Percentiles rank a stretch among this genome's conserved stretches.
Evolutionary conservation across 805 yeast species (phyloP).

Genomic region (Vanderwaltozyma tropicalis): DNA sequence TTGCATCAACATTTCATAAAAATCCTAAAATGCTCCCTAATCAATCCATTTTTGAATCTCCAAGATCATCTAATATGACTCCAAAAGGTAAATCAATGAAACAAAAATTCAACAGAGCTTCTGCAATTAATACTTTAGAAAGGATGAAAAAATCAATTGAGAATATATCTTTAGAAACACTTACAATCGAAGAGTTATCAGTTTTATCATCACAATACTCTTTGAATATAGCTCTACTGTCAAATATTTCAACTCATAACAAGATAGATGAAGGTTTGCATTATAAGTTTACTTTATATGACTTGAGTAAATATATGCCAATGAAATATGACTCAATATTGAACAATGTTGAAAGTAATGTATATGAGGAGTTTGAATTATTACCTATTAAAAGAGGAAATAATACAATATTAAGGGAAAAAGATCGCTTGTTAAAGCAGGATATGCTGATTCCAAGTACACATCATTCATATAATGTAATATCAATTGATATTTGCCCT

Average conservation of each 20-base stretch:
- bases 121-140: slow-evolving; percentile 14
- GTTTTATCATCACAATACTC: slow-evolving; percentile 17
- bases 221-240: slow-evolving; percentile 11
- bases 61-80: slow-evolving; percentile 27
- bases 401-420: slow-evolving; percentile 1
- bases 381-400: slow-evolving; percentile 1
- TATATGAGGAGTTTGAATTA: slow-evolving; percentile 8
- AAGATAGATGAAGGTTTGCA: slow-evolving; percentile 1
- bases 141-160: slow-evolving; percentile 10
- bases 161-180: slow-evolving; percentile 5
- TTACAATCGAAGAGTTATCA: slow-evolving; percentile 12
- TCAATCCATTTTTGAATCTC: slow-evolving; percentile 8
- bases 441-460: too few relatives aligned
- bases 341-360: slow-evolving; percentile 8
- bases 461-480: slow-evolving; percentile 22
- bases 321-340: slow-evolving; percentile 16
- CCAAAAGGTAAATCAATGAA: slow-evolving; percentile 17
- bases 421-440: slow-evolving; percentile 2
- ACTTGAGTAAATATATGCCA: slow-evolving; percentile 15
- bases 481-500: slow-evolving; percentile 52
- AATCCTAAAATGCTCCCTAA: background rate
- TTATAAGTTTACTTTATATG: slow-evolving; percentile 11
- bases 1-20: too few relatives aligned
- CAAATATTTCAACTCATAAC: slow-evolving; percentile 8
- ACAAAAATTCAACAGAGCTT: slow-evolving; percentile 20